phyloP scores from a whole-genome alignment of 352 stramenopile species.

The Phytopythium montanum region DNA sequence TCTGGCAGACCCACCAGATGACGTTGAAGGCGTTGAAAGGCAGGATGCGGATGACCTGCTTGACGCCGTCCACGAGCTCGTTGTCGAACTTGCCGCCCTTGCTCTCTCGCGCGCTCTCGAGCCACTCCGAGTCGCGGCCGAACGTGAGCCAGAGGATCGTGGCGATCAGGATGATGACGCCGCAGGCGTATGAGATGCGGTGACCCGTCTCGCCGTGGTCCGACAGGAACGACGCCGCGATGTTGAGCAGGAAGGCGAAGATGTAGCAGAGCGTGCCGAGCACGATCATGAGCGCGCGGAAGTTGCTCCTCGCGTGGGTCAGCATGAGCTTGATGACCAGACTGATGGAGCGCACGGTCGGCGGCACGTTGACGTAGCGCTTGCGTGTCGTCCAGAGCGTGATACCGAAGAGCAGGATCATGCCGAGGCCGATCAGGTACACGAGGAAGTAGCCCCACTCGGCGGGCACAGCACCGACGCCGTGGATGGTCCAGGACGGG shows the following conservation, averaged over 20 bases:
- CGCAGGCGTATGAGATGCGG: conserved; percentile 35
- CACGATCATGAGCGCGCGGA: conserved; percentile 22
- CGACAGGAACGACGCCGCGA: conserved; percentile 41
- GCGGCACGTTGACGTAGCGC: conserved; percentile 41
- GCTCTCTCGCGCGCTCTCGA: conserved; percentile 30
- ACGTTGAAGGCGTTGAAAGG: conserved; percentile 47
- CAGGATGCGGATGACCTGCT: conserved; percentile 39
- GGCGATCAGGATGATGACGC: conserved; percentile 28
- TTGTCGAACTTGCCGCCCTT: conserved; percentile 32
- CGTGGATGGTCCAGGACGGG: conserved; percentile 63
- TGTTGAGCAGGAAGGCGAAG: conserved; percentile 32
- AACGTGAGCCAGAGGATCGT: conserved; percentile 34
- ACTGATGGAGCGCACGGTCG: conserved; percentile 29
- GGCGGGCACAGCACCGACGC: conserved; percentile 41
- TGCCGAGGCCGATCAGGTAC: conserved; percentile 41
- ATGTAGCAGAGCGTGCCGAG: conserved; percentile 28
- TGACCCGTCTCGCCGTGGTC: conserved; percentile 25
- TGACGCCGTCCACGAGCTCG: conserved; percentile 34
- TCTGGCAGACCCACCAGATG: conserved; percentile 46
- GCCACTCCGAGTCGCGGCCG: conserved; percentile 33
- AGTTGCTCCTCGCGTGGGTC: conserved; percentile 14
- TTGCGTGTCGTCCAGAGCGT: conserved; percentile 25
- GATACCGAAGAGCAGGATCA: conserved; percentile 30
- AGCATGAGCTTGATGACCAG: conserved; percentile 30
- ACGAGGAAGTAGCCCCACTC: conserved; percentile 75